Base-by-base conservation (phyloP, 2,329 filamentous ascomycete genomes). In the Monosporascus sp. region DNA sequence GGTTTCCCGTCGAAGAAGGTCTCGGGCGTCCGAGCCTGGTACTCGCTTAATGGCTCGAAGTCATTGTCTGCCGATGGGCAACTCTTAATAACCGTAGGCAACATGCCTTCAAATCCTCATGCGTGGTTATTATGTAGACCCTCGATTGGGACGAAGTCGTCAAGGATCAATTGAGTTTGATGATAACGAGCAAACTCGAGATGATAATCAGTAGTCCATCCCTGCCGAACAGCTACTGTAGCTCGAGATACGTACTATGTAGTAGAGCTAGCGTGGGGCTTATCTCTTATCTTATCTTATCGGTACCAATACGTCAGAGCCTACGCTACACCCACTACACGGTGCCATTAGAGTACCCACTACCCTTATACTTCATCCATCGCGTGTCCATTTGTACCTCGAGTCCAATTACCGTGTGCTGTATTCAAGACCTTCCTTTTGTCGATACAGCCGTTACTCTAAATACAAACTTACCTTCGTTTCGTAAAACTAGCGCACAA, bases 1-100 rank as follows among this genome's bases (percentile, higher is more conserved):
- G 88, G 84, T 64, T 87, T 89, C 27, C 81, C 82, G 61, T 79
- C 81, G 62, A 85, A 86, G 72, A 92, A 93, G 43, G 81, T 86
- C 54, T 78, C 76, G 1, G 89, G 89, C 1, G 89, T 93, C 64
- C 85, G 83, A 50, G 84, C 76, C 68, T 90, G 82, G 66, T 91
- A 88, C 56, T 89, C 84, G 54, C 78, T 74, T 46, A 92, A 78
- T 5, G 81, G 74, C 37, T 79, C 84, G 70, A 84, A 92, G 65
- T 85, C 80, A 37, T 61, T 55, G 48, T 75, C 74, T 16, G 76
- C 64, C 17, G 77, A 72, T 5, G 86, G 87, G 27, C 82, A 74
- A 3, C 72, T 72, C 48, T 77, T 77, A 46, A 89, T 80, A 1
- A 81, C 84, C 5, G 78, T 80, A 35, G 78, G 74, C 48, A 78